Evolutionary conservation across 768 basidiomycete genomes (phyloP).

Genomic region (Boletus fagicola): DNA sequence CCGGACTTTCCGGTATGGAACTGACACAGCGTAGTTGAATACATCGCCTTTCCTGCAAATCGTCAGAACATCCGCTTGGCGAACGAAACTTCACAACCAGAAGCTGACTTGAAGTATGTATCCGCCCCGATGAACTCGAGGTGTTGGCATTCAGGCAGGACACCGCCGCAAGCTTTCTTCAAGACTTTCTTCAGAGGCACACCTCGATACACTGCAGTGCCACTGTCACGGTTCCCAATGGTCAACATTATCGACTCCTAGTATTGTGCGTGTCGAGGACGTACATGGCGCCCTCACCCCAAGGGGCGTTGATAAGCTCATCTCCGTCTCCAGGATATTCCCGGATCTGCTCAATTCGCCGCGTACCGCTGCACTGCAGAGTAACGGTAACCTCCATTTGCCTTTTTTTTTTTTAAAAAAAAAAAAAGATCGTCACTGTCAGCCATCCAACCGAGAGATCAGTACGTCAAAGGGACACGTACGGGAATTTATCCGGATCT

Average conservation of each 20-base stretch:
- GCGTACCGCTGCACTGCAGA: conserved; percentile 54
- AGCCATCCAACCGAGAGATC: not conserved
- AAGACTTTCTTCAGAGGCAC: conserved; percentile 54
- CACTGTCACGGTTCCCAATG: conserved; percentile 28
- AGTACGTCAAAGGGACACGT: conserved; percentile 11
- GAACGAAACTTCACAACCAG: no score
- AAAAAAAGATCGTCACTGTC: not conserved
- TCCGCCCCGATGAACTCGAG: conserved; percentile 58
- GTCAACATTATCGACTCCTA: conserved; percentile 26
- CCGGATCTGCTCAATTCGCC: conserved; percentile 50
- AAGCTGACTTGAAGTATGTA: conserved; percentile 50
- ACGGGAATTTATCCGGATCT: conserved; percentile 49
- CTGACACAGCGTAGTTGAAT: conserved; percentile 48
- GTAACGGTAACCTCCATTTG: conserved; percentile 51
- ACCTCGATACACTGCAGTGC: conserved; percentile 51
- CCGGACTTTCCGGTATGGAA: conserved; percentile 49
- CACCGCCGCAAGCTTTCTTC: conserved; percentile 51
- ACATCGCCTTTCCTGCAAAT: conserved; percentile 35
- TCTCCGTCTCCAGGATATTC: conserved; percentile 56
- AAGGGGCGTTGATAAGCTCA: conserved; percentile 51
- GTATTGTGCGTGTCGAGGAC: not conserved
- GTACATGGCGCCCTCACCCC: conserved; percentile 54
- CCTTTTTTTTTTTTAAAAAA: conserved; percentile 24
- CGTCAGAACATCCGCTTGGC: not conserved
- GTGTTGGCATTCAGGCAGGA: conserved; percentile 46